Evolutionary conservation across 164 flowering plant species (phyloP), one percentile per base, ranked within the genome.

Genomic region (Vitis labrusca): DNA sequence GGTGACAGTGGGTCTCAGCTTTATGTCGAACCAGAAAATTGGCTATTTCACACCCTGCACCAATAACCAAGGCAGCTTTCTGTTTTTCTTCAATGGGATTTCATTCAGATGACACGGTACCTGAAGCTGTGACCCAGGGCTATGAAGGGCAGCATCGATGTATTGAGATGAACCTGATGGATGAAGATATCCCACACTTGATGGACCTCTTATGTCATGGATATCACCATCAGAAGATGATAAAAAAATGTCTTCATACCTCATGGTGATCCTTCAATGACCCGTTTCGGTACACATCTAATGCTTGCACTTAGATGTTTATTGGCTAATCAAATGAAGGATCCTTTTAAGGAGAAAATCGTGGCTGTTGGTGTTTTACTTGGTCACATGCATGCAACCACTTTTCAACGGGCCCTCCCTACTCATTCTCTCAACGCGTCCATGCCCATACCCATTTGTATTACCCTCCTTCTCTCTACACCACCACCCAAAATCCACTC

Each of bases 111-210:
- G 98, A 93, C 62, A 71, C 82, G 76, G 94, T 93, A 53, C 97
- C 85, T 81, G 99, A 96, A 80, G 84, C 84, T 69, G 98, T 96
- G 66, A 72, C 79, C 71, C 91, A 91, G 70, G 97, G 83, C 63
- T 93, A 98, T 86, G 93, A 91, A 80, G 97, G 93, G 79, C 97
- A 93, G 78, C 99, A 96, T 15, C 89, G 97, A 50, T 91, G 88
- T 87, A 92, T 96, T 70, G 86, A 96, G 99, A 96, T 96, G 97
- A 85, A 85, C 70, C 91, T 96, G 50, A 93, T 96, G 98, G 65
- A 83, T 63, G 98, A 98, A 59, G 88, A 96, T 69, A 87, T 96
- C 71, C 89, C 97, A 10, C 84, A 78, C 70, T 75, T 96, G 50
- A 80, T 96, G 67, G 97, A 93, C 74, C 89, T 93, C 63, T 67